These are phyloP conservation scores for Vigna unguiculata DNA, from an alignment of 306 rosid species.

Conservation along the genomic window DNA sequence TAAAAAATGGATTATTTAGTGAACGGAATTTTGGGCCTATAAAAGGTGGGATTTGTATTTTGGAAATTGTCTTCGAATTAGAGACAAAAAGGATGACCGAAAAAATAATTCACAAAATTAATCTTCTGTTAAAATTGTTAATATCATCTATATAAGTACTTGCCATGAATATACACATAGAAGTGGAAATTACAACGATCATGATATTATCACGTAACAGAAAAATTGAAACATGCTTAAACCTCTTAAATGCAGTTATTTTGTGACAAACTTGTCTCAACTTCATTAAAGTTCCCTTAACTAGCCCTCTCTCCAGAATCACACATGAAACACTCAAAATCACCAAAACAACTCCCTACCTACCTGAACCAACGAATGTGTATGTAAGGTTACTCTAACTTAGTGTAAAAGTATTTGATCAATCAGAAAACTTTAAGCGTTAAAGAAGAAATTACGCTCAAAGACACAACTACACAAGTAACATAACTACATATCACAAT, in stretches of 20 bases:
- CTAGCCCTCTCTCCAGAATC: not conserved
- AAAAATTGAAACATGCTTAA: not conserved
- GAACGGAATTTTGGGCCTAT: no score
- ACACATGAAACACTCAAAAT: constrained; percentile 2
- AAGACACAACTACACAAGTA: not conserved
- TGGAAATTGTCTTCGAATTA: no score
- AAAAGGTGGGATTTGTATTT: no score
- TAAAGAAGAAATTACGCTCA: not conserved
- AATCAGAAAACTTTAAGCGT: not conserved
- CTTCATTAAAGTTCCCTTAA: not conserved
- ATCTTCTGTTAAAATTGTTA: not conserved
- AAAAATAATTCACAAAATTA: not conserved
- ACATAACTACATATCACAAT: not conserved
- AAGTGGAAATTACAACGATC: not conserved
- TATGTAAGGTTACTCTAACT: not conserved
- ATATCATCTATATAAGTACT: not conserved
- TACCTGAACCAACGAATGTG: not conserved
- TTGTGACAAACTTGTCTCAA: not conserved
- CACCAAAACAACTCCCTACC: constrained; percentile 8
- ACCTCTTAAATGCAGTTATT: not conserved
- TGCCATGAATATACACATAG: not conserved
- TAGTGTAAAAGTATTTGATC: not conserved
- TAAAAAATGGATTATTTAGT: no score
- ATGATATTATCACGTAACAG: not conserved
- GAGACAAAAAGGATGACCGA: no score